These are phyloP conservation scores for Russula sp. DNA, from an alignment of 768 basidiomycete genomes.

Conservation along the genomic window DNA sequence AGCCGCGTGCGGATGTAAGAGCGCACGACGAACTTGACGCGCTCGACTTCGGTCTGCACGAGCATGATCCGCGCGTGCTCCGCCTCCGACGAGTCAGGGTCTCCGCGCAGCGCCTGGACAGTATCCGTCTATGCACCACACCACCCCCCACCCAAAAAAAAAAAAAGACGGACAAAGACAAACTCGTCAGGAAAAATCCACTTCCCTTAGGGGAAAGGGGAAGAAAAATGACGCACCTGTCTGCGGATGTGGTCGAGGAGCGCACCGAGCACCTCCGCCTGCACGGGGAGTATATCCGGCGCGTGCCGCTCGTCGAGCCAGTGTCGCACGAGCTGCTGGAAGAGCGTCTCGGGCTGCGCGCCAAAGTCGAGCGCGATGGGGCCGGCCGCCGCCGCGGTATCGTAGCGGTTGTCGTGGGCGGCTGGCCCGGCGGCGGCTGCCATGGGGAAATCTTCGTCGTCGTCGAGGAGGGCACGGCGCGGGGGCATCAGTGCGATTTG, in stretches of 20 bases:
- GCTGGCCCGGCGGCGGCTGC: not conserved
- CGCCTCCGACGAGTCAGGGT: constrained; percentile 83
- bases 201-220: not conserved
- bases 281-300: constrained; percentile 71
- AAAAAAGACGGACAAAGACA: not conserved
- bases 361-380: constrained; percentile 18
- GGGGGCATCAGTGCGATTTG: constrained; percentile 16
- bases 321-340: constrained; percentile 67
- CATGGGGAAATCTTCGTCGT: constrained; percentile 21
- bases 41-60: constrained; percentile 90
- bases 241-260: constrained; percentile 72
- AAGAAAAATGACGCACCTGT: constrained; percentile 50
- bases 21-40: constrained; percentile 87
- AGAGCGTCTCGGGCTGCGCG: constrained; percentile 44
- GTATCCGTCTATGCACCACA: constrained; percentile 57
- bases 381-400: not conserved
- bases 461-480: constrained; percentile 20
- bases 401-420: not conserved
- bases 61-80: constrained; percentile 92
- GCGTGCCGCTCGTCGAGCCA: constrained; percentile 85
- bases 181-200: not conserved
- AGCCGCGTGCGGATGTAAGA: constrained; percentile 84
- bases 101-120: constrained; percentile 68
- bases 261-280: constrained; percentile 58
- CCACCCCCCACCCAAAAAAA: too few species aligned